These are phyloP conservation scores for Penicillium sp. DNA, from an alignment of 2,329 filamentous ascomycete species.

Conservation along the genomic window DNA sequence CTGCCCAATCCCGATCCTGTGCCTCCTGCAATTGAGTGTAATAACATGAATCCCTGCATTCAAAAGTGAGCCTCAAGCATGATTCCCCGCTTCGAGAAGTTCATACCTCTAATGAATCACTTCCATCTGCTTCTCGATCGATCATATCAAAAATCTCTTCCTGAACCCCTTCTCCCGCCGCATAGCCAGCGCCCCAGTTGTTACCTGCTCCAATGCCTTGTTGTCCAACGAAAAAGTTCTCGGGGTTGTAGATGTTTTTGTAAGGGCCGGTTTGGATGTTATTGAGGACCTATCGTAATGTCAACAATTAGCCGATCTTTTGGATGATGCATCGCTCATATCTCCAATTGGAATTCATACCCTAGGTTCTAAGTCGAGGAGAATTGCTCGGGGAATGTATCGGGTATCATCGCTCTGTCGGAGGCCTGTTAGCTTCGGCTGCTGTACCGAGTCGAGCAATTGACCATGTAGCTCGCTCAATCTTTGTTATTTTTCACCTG, in stretches of 20 bases:
- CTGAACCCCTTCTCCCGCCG: slow-evolving; percentile 84
- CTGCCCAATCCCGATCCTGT: slow-evolving; percentile 95
- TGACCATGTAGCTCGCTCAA: not conserved
- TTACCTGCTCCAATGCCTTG: slow-evolving; percentile 92
- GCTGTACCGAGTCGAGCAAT: not conserved
- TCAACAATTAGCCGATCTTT: slow-evolving; percentile 4
- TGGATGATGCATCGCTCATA: not conserved
- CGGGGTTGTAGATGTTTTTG: slow-evolving; percentile 98
- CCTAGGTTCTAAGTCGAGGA: slow-evolving; percentile 91
- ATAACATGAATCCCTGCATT: slow-evolving; percentile 85
- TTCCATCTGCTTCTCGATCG: slow-evolving; percentile 95
- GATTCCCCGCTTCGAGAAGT: not conserved
- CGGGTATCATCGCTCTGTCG: slow-evolving; percentile 87
- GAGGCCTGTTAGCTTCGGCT: slow-evolving; percentile 4
- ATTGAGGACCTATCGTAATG: slow-evolving; percentile 68
- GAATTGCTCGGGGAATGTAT: slow-evolving; percentile 93
- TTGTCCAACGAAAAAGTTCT: slow-evolving; percentile 97
- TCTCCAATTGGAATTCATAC: slow-evolving; percentile 47
- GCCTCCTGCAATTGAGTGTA: slow-evolving; percentile 96
- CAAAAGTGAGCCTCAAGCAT: not conserved
- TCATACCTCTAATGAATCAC: slow-evolving; percentile 83
- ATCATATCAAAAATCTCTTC: slow-evolving; percentile 99
- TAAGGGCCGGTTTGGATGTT: slow-evolving; percentile 90
- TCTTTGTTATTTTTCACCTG: slow-evolving; percentile 48
- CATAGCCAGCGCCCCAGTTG: slow-evolving; percentile 97